Base-by-base conservation (phyloP, 495 filamentous ascomycete species). In the Penicillium chermesinum region DNA sequence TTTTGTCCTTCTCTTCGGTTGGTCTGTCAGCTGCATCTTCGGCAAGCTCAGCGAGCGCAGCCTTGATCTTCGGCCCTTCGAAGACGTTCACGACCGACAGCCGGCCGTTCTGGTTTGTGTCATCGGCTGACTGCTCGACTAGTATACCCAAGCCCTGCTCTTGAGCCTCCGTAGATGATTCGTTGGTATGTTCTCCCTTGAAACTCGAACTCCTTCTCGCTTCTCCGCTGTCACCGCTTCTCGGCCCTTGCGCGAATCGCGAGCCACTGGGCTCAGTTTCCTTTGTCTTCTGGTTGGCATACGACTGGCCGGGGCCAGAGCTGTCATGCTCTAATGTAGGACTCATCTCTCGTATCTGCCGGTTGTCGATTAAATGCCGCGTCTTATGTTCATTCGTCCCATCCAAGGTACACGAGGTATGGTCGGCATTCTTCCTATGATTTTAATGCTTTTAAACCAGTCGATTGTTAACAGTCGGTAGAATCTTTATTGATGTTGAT, bases 1-100 rank as follows among this genome's bases (percentile, higher is more conserved):
- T 59, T 19, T 69, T 69, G 13, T 71, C 65, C 20, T 69, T 69
- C 13, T 71, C 65, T 15, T 57, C 53, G 2, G 49, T 9, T 4
- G 54, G 19, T n/a, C 36, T 38, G 12, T 40, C 46, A 8, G 48
- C 40, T 7, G 49, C 38, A 25, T 55, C 60, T 9, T 52, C 44
- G 8, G 54, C 40, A 5, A 63, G 19, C 12, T 58, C 57, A 18
- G 57, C 51, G 27, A 63, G 33, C 19, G 54, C 52, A 12, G 54
- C 49, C 17, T 57, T 58, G n/a, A 48, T 33, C 3, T 53, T 53
- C 0, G 48, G 46, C 21, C 57, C 60, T 19, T 55, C 57, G 32
- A 61, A 47, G 14, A 63, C 41, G 45, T 57, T 40, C 21, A 60
- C 48, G 3, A 57, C 39, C 12, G 57, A 49, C 15, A 53, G 34